A percentile compares a stretch with the other conserved stretches of the same genome.
Conservation (phyloP, 495 filamentous ascomycete species). For the Amorphotheca resinae region DNA sequence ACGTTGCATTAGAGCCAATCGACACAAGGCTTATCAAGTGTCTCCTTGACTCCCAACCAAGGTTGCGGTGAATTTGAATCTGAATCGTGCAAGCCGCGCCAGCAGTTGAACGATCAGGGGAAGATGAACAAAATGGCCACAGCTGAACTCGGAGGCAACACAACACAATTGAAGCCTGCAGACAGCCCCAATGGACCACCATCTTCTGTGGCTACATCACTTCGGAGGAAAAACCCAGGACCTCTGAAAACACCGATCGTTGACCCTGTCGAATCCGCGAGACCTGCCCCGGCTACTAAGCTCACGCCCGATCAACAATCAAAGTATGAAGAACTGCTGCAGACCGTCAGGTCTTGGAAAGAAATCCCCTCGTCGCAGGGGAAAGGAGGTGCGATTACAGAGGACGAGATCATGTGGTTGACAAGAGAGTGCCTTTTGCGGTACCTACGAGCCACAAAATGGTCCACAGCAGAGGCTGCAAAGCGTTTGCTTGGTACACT, state of each 20-base stretch:
- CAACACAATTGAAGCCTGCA: background rate
- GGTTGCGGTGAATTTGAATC: background rate
- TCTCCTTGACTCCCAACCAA: no score
- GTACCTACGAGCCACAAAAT: conserved; percentile 88
- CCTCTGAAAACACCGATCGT: conserved; percentile 59
- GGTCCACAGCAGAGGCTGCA: conserved; percentile 63
- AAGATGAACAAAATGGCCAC: conserved; percentile 6
- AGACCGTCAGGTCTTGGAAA: conserved; percentile 53
- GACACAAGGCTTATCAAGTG: no score
- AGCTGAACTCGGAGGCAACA: conserved; percentile 3
- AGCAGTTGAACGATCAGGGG: background rate
- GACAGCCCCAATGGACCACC: background rate
- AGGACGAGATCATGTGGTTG: conserved; percentile 77
- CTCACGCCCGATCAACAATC: conserved; percentile 66
- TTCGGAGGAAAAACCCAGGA: conserved; percentile 28
- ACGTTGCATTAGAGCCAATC: no score
- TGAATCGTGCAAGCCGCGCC: conserved; percentile 12
- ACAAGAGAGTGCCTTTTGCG: conserved; percentile 85
- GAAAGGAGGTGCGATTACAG: conserved; percentile 52
- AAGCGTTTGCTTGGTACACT: conserved; percentile 69
- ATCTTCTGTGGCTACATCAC: conserved; percentile 20
- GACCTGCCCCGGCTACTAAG: conserved; percentile 35
- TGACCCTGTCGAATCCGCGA: conserved; percentile 42
- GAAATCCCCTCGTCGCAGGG: conserved; percentile 52
- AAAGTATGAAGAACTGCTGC: conserved; percentile 69